These are phyloP conservation scores for Ganoderma boninense DNA, from an alignment of 1,284 basidiomycete genomes.

Conservation along the genomic window DNA sequence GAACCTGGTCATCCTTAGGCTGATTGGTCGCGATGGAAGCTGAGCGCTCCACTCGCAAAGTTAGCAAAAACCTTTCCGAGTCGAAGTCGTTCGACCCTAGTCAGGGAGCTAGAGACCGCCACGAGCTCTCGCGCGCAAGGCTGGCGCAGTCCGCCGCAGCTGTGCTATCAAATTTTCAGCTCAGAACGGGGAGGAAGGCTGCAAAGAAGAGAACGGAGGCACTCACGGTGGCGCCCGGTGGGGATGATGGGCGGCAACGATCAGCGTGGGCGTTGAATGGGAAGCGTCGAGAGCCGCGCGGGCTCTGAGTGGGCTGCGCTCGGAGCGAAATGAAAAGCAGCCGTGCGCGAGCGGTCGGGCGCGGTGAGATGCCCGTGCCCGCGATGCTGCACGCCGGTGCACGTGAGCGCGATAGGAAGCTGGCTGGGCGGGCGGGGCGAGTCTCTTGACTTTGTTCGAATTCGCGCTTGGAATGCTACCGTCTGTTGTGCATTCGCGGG, in stretches of 20 bases:
- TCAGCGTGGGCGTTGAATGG: slow-evolving; percentile 9
- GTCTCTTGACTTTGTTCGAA: slow-evolving; percentile 14
- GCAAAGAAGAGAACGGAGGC: not conserved
- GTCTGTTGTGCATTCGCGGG: slow-evolving; percentile 12
- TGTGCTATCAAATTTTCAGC: not conserved
- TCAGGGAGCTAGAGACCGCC: not conserved
- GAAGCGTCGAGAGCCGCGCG: not conserved
- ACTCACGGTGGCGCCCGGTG: slow-evolving; percentile 15
- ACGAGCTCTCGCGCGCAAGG: not conserved
- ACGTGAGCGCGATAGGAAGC: not conserved
- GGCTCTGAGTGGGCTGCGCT: not conserved
- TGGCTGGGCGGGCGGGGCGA: not conserved
- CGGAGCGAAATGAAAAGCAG: slow-evolving; percentile 2
- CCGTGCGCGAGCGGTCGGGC: slow-evolving; percentile 5
- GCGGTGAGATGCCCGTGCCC: not conserved
- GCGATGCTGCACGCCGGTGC: not conserved
- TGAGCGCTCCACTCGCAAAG: not conserved
- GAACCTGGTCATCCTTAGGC: not conserved
- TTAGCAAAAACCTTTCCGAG: not conserved
- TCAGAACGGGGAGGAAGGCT: not conserved
- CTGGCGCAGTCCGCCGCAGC: not conserved
- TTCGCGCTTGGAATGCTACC: not conserved
- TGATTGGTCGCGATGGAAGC: not conserved
- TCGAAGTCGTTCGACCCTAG: not conserved
- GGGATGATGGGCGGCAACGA: slow-evolving; percentile 13